Evolutionary conservation across 2,329 filamentous ascomycete genomes (phyloP), one percentile per base, ranked within the genome.

Genomic region (Phyllosticta citriasiana): DNA sequence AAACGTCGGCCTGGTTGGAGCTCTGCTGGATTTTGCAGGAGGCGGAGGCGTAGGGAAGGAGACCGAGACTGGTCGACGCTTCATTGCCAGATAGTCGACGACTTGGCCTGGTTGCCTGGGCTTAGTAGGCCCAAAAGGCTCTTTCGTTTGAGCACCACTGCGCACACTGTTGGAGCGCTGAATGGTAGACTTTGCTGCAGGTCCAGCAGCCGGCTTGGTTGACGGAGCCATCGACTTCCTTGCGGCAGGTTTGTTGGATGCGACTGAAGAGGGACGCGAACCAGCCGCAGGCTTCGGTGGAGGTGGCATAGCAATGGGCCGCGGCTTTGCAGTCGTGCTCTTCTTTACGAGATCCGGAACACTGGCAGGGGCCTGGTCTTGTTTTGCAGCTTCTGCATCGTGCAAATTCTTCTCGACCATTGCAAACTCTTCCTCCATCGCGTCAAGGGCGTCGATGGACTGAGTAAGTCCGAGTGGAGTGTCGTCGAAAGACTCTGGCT

Each of bases 401-500:
- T 73, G 72, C 25, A 79, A 68, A 2, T 69, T 70, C 56, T 74
- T 69, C 64, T 74, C 68, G 64, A 81, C 70, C 51, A 78, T 73
- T 59, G 82, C 79, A 2, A 82, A 72, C 7, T 77, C 79, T 60
- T 82, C 79, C 61, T 82, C 79, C 7, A 81, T 72, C 2, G 74
- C 76, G 65, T 82, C 80, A 40, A 81, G 72, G 4, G 78, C 80
- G 59, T 77, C 75, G 30, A 82, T 77, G 2, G 79, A 78, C 62
- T 79, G 58, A 25, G 19, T 16, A 4, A 9, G 58, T 25, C 19
- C 9, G 19, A 9, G 27, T 40, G 19, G 50, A 53, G 3, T 58
- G 8, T 33, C 27, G 56, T 61, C 4, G 64, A 65, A 14, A 65
- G 60, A 24, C 65, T 70, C 52, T 67, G 66, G 3, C 66, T 69